Evolutionary conservation across 495 filamentous ascomycete genomes (phyloP).

Genomic region (Filosporella fistucella): DNA sequence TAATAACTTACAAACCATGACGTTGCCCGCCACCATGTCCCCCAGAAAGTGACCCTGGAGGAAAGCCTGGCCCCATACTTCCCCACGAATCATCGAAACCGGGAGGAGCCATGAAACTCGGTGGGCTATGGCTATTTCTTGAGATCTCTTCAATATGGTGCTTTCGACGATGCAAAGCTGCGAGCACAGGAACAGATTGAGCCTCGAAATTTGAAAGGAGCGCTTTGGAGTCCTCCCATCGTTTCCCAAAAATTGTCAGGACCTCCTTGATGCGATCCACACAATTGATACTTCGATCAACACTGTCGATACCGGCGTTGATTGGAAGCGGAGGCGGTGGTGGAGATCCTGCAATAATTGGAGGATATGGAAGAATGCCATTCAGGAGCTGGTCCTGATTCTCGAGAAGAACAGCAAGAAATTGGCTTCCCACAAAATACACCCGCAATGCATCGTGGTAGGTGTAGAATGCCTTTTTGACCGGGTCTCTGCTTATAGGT

Average conservation of each 20-base stretch:
- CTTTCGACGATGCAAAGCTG: constrained; percentile 16
- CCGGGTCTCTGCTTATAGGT: constrained; percentile 44
- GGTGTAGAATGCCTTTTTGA: constrained; percentile 55
- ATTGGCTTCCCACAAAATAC: constrained; percentile 67
- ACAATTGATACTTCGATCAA: constrained; percentile 39
- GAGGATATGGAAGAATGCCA: constrained; percentile 18
- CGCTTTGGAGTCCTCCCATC: constrained; percentile 42
- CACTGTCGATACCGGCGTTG: constrained; percentile 30
- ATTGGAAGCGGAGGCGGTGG: constrained; percentile 22
- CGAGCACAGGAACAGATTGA: constrained; percentile 13
- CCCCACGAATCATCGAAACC: constrained; percentile 11
- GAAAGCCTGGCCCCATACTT: constrained; percentile 6
- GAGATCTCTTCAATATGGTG: constrained; percentile 16
- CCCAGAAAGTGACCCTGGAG: constrained; percentile 4
- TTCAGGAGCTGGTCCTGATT: constrained; percentile 44
- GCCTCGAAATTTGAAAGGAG: constrained; percentile 38
- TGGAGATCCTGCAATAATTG: constrained; percentile 16
- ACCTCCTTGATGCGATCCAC: constrained; percentile 38
- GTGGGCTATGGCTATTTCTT: constrained; percentile 12
- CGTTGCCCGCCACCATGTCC: constrained; percentile 4
- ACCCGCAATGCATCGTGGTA: constrained; percentile 70
- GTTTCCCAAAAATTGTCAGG: constrained; percentile 41
- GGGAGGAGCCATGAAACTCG: constrained; percentile 7
- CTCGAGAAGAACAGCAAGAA: constrained; percentile 59
- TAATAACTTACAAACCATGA: constrained; percentile 4